Conservation (phyloP, 495 filamentous ascomycete species). For the Staphylotrichum longicolle region DNA sequence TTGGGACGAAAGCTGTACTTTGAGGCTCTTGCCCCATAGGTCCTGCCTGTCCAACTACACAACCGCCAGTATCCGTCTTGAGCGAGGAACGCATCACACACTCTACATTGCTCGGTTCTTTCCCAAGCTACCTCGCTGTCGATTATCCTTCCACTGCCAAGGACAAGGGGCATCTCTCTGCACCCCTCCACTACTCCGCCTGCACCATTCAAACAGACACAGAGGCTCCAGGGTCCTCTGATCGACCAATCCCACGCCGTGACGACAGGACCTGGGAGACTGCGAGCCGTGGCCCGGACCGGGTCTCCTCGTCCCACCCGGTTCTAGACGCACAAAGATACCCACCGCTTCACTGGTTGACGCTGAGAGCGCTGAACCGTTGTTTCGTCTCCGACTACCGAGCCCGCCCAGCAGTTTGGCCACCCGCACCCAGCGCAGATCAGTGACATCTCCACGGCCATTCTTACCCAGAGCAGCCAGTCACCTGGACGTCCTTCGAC, state of each 20-base stretch:
- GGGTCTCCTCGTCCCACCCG: constrained; percentile 8
- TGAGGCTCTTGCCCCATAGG: too few relatives aligned
- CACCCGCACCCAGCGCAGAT: constrained; percentile 20
- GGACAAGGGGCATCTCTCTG: neutral
- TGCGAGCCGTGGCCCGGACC: neutral
- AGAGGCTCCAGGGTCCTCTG: neutral
- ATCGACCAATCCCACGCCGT: constrained; percentile 1
- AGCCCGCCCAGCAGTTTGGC: constrained; percentile 18
- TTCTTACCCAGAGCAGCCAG: neutral
- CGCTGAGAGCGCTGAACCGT: neutral
- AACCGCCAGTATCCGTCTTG: too few relatives aligned
- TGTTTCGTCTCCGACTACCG: constrained; percentile 7
- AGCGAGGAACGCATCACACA: too few relatives aligned
- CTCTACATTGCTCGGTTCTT: neutral
- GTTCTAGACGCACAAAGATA: constrained; percentile 6
- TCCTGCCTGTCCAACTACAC: too few relatives aligned
- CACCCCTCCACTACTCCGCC: neutral
- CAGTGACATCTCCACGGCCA: constrained; percentile 3
- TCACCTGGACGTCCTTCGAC: neutral
- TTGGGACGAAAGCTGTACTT: neutral
- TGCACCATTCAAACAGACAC: neutral
- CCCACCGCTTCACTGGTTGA: constrained; percentile 5
- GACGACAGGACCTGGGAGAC: neutral
- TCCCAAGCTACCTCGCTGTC: neutral
- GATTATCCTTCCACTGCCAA: neutral